Base-by-base conservation (phyloP, 495 filamentous ascomycete genomes). In the Xylaria scruposa region DNA sequence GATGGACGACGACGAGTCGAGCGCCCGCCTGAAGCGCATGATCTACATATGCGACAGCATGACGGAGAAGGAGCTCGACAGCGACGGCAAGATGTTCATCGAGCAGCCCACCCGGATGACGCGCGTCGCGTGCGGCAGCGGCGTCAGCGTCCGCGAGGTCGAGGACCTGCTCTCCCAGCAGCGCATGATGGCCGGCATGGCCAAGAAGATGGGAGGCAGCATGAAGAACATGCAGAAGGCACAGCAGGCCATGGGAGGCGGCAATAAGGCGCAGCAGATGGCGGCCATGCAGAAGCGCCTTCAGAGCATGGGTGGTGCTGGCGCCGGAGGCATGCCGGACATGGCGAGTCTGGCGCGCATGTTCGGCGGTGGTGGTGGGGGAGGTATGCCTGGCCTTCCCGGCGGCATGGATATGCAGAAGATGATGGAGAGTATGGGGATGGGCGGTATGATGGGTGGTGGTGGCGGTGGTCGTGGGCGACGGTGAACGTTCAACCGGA, bases 171-270 rank as follows among this genome's bases (percentile, higher is more conserved):
- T 99, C 26, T 97, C 94, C 1, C 96, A 99, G 83, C 95, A 98
- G 81, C 88, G 93, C 72, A 97, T 98, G 93, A 99, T 99, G 96
- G 94, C 94, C 42, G 93, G 93, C 42, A 97, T 99, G 96, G 96
- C 96, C 49, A 99, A 98, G 91, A 95, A 95, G 83, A 95, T 98
- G 88, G 95, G 95, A 64, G 95, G 94, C 21, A 94, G 92, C 80
- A 94, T 96, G 92, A 94, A 95, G 83, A 95, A 97, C 75, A 97
- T 98, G 92, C 93, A 97, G 81, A 91, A 90, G 29, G 94, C 95
- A 3, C 95, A 98, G 84, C 91, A 91, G 49, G 93, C 92, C 72
- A 92, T 97, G 90, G 92, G 91, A 61, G 95, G 95, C 61, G 84
- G 81, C 21, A 97, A 97, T 83, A 93, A 93, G 77, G 87, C 92